These are phyloP conservation scores for Cutaneotrichosporon sp. DNA, from an alignment of 1,284 basidiomycete species.

Conservation along the genomic window DNA sequence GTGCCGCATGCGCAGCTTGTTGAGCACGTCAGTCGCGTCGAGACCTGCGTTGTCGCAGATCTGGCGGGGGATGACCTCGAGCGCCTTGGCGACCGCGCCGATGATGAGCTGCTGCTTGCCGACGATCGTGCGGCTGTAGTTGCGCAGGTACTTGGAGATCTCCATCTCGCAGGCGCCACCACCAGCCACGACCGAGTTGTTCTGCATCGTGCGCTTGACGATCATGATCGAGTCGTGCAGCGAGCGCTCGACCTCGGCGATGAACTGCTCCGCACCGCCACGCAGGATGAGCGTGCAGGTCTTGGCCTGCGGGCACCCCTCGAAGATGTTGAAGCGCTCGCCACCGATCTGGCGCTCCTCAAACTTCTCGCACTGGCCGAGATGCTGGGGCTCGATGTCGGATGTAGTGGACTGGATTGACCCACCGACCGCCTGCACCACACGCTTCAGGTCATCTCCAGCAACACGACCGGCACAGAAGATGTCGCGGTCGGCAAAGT, in stretches of 20 bases:
- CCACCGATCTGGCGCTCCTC: conserved; percentile 96
- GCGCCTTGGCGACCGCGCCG: conserved; percentile 91
- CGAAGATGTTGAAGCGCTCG: conserved; percentile 95
- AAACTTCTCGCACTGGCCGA: conserved; percentile 87
- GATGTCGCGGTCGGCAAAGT: conserved; percentile 98
- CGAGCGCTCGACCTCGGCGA: conserved; percentile 95
- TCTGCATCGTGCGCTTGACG: conserved; percentile 93
- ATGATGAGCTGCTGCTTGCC: conserved; percentile 96
- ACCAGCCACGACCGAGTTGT: conserved; percentile 93
- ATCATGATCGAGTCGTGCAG: conserved; percentile 99
- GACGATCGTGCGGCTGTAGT: conserved; percentile 85
- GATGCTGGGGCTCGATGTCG: conserved; percentile 84
- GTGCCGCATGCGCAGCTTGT: conserved; percentile 96
- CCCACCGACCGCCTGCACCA: conserved; percentile 94
- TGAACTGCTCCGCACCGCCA: conserved; percentile 98
- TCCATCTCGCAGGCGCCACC: conserved; percentile 99
- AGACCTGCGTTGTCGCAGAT: conserved; percentile 98
- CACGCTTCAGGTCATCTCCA: conserved; percentile 85
- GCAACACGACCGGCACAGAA: conserved; percentile 98
- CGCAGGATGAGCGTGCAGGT: conserved; percentile 95
- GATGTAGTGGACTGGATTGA: conserved; percentile 93
- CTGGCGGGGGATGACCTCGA: conserved; percentile 96
- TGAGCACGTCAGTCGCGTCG: conserved; percentile 95
- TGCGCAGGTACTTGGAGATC: conserved; percentile 86
- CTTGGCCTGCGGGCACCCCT: conserved; percentile 91